These are phyloP conservation scores for Pythium folliculosum DNA, from an alignment of 352 stramenopile species.

Conservation along the genomic window DNA sequence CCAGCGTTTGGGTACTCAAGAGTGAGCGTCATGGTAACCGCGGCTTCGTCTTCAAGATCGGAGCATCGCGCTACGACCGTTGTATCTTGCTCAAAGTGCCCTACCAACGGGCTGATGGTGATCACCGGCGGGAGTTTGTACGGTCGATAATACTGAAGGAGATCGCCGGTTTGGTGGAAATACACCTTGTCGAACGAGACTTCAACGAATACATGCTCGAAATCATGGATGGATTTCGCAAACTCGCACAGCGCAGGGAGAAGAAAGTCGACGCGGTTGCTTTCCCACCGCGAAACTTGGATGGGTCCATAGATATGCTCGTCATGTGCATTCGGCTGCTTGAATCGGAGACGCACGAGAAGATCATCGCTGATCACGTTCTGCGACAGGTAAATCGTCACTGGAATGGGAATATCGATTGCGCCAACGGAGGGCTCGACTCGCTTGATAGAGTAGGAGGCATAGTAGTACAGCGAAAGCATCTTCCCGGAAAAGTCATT, in stretches of 20 bases:
- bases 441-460: slow-evolving; percentile 41
- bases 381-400: slow-evolving; percentile 45
- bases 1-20: background rate
- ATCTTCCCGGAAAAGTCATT: slow-evolving; percentile 62
- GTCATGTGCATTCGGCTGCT: slow-evolving; percentile 15
- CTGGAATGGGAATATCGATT: slow-evolving; percentile 54
- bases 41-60: slow-evolving; percentile 38
- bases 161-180: slow-evolving; percentile 51
- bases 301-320: slow-evolving; percentile 41
- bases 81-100: slow-evolving; percentile 48
- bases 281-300: slow-evolving; percentile 40
- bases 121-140: slow-evolving; percentile 65
- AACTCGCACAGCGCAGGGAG: slow-evolving; percentile 42
- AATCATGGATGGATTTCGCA: slow-evolving; percentile 31
- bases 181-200: slow-evolving; percentile 55
- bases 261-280: slow-evolving; percentile 43
- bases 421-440: slow-evolving; percentile 54
- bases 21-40: slow-evolving; percentile 42
- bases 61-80: slow-evolving; percentile 43
- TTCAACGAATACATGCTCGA: slow-evolving; percentile 44
- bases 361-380: slow-evolving; percentile 51
- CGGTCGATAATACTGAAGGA: slow-evolving; percentile 50
- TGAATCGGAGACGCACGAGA: slow-evolving; percentile 46
- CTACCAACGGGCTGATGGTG: slow-evolving; percentile 50
- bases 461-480: slow-evolving; percentile 58